phyloP scores from a whole-genome alignment of 2,329 filamentous ascomycete species.

The Beauveria caledonica region DNA sequence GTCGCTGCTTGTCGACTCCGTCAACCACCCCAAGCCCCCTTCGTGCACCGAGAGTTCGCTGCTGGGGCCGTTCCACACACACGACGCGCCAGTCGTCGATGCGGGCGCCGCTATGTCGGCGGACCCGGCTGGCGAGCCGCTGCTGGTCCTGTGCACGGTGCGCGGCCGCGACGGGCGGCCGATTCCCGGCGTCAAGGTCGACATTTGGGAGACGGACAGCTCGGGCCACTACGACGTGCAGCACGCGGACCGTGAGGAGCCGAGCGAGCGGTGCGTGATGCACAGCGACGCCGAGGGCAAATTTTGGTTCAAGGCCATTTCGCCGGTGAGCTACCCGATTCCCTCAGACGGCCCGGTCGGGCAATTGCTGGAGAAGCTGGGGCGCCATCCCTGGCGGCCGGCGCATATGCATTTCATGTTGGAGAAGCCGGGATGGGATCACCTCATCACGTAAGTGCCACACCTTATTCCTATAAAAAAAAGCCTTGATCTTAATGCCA shows the following conservation, averaged over 20 bases:
- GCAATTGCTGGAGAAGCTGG: slow-evolving; percentile 54
- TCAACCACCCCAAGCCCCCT: slow-evolving; percentile 66
- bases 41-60: slow-evolving; percentile 65
- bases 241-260: slow-evolving; percentile 45
- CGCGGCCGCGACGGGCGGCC: slow-evolving; percentile 53
- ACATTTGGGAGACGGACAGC: slow-evolving; percentile 73
- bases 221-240: slow-evolving; percentile 72
- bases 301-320: slow-evolving; percentile 82
- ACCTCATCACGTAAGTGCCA: slow-evolving; percentile 66
- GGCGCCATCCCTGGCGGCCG: slow-evolving; percentile 70
- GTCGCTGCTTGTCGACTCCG: slow-evolving; percentile 65
- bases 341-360: slow-evolving; percentile 80
- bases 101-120: slow-evolving; percentile 52
- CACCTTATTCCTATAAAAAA: background rate
- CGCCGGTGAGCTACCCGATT: slow-evolving; percentile 79
- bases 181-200: slow-evolving; percentile 55
- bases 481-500: background rate
- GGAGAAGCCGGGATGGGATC: slow-evolving; percentile 68
- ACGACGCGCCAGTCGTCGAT: slow-evolving; percentile 49
- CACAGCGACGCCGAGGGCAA: slow-evolving; percentile 20
- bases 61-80: slow-evolving; percentile 73
- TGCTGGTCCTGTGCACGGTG: slow-evolving; percentile 60
- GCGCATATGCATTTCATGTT: slow-evolving; percentile 88
- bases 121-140: slow-evolving; percentile 56
- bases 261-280: slow-evolving; percentile 24